Evolutionary conservation across 345 rosid genomes (phyloP), one percentile per base, ranked within the genome.

Genomic region (Brassica rapa): DNA sequence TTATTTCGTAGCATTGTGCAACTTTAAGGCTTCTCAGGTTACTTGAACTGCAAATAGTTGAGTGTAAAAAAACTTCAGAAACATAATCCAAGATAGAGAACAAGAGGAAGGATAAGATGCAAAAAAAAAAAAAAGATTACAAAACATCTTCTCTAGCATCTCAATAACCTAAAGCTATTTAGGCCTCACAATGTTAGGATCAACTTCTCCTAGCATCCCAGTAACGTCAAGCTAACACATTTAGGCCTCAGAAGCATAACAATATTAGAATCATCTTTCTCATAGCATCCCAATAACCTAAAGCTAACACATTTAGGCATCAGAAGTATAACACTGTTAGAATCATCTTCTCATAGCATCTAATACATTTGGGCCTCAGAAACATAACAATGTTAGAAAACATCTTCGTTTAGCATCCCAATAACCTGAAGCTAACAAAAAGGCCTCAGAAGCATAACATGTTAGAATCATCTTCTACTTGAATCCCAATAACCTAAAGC

Each of bases 11-110:
- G 77, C 89, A 86, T 6, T 0, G 14, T 14, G 71, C 76, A 25
- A 93, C 81, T 27, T 82, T 77, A 66, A 89, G 89, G 53, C 81
- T 71, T 69, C 77, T 87, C 43, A 91, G 86, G 51, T 15, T 69
- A 61, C 76, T 73, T 49, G 94, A 80, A 46, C 96, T 91, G 86
- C 41, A 67, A 15, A 73, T 43, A 8, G 35, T 66, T 9, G 7
- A 0, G 55, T 8, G 30, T 29, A 61, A 49, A 4, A 9, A 3
- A 19, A 19, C 19, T 61, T 66, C 15, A 79, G 3, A 14, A 60
- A 66, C 49, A 55, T 30, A 39, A 53, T 5, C 33, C 19, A 63
- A 55, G 6, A 63, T 19, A 19, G 19, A 19, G 19, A 19, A 19
- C 19, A 19, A 19, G 19, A 19, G 19, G 19, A 19, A 19, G 19